These are phyloP conservation scores for Boletus tomentosulus DNA, from an alignment of 768 basidiomycete genomes.

Conservation along the genomic window DNA sequence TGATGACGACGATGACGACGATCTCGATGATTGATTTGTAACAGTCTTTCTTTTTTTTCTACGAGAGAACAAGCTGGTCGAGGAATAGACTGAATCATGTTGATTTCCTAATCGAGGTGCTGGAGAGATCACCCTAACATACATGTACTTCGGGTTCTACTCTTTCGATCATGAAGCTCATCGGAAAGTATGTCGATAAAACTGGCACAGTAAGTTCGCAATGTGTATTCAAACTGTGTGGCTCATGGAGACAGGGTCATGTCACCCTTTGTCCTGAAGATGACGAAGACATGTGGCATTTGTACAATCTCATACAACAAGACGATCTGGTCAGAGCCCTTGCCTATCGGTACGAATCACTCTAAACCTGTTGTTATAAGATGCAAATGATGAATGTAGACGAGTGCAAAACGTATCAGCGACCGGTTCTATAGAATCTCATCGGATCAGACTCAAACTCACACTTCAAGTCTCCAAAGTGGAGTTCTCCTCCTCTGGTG, in stretches of 20 bases:
- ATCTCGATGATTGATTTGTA: conserved; percentile 43
- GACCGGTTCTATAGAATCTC: conserved; percentile 93
- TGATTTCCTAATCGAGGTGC: conserved; percentile 17
- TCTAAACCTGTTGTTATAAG: neutral
- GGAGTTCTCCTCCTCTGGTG: conserved; percentile 73
- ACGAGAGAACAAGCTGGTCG: too few species aligned
- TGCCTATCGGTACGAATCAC: conserved; percentile 62
- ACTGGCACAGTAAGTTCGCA: conserved; percentile 59
- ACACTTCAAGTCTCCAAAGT: conserved; percentile 78
- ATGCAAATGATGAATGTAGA: conserved; percentile 35
- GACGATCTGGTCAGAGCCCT: conserved; percentile 84
- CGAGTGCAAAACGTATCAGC: conserved; percentile 86
- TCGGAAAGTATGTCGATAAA: conserved; percentile 82
- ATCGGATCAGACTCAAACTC: conserved; percentile 78
- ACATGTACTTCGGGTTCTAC: neutral
- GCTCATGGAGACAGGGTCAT: conserved; percentile 63
- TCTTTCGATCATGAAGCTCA: conserved; percentile 67
- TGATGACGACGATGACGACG: conserved; percentile 58
- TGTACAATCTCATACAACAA: conserved; percentile 93
- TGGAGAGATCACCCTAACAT: neutral
- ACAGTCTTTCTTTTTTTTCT: neutral
- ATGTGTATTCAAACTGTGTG: neutral
- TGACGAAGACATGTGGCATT: conserved; percentile 99
- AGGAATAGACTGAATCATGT: neutral
- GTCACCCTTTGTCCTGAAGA: conserved; percentile 95